Percentiles rank a stretch among this genome's conserved stretches.
Evolutionary conservation across 1,284 basidiomycete species (phyloP).

Genomic region (Austroboletus niveus): DNA sequence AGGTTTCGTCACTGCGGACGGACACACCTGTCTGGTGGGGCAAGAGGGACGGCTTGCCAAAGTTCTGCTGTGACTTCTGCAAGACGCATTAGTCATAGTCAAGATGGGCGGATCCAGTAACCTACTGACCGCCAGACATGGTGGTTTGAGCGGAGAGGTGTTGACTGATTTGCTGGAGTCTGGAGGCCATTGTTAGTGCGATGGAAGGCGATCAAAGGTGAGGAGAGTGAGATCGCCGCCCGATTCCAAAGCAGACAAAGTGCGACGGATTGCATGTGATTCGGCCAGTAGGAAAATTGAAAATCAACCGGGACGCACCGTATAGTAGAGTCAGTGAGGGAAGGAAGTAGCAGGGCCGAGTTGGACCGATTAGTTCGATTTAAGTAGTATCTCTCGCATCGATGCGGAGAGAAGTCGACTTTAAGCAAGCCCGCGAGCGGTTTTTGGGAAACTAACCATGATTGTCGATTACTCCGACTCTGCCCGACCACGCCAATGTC

Average conservation of each 20-base stretch:
- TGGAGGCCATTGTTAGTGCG: slow-evolving; percentile 44
- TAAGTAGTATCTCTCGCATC: slow-evolving; percentile 1
- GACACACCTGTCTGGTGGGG: slow-evolving; percentile 73
- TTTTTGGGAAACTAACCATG: not conserved
- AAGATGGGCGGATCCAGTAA: slow-evolving; percentile 11
- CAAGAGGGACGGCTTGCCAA: slow-evolving; percentile 73
- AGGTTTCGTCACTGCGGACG: not conserved
- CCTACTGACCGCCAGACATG: slow-evolving; percentile 49
- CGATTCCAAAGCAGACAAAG: not conserved
- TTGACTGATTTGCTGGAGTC: slow-evolving; percentile 50
- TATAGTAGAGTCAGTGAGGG: not conserved
- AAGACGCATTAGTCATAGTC: slow-evolving; percentile 10
- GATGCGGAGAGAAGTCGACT: not conserved
- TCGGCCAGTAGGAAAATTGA: slow-evolving; percentile 3
- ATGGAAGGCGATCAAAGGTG: not conserved
- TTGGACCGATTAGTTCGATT: not conserved
- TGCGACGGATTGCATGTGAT: slow-evolving; percentile 24
- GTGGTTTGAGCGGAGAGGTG: slow-evolving; percentile 40
- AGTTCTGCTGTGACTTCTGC: slow-evolving; percentile 44
- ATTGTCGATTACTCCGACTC: not conserved
- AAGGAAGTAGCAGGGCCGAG: not conserved
- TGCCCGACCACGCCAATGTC: not conserved
- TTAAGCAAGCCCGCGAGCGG: not conserved
- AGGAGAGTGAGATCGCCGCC: not conserved
- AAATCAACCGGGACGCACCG: slow-evolving; percentile 9